phyloP scores from a whole-genome alignment of 495 filamentous ascomycete genomes.

The Aspergillus bridgeri region DNA sequence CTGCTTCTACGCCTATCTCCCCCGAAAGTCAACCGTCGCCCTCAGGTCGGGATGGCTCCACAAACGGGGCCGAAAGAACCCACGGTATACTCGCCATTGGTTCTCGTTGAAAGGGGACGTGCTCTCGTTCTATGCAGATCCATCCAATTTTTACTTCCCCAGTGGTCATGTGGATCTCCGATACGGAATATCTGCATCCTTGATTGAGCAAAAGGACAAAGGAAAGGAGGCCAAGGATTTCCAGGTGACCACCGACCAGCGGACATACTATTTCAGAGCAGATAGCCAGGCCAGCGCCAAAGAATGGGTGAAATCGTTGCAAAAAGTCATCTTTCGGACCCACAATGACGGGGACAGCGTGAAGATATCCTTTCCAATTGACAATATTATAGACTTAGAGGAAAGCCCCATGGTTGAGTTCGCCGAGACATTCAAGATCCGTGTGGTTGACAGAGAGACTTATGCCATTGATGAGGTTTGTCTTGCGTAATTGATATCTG shows the following conservation, averaged over 20 bases:
- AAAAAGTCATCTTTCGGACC: slow-evolving; percentile 91
- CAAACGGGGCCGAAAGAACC: slow-evolving; percentile 87
- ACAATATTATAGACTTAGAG: slow-evolving; percentile 89
- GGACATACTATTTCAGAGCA: slow-evolving; percentile 83
- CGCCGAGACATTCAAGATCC: slow-evolving; percentile 90
- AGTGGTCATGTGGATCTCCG: slow-evolving; percentile 88
- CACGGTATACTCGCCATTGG: slow-evolving; percentile 91
- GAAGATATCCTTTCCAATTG: slow-evolving; percentile 87
- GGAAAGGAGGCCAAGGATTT: slow-evolving; percentile 67
- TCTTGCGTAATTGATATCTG: not conserved
- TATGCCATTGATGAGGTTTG: slow-evolving; percentile 92
- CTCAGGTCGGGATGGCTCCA: slow-evolving; percentile 85
- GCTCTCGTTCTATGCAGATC: slow-evolving; percentile 84
- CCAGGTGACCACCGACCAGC: slow-evolving; percentile 74
- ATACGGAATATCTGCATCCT: slow-evolving; percentile 81
- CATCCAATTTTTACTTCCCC: slow-evolving; percentile 86
- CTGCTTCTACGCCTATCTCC: slow-evolving; percentile 95
- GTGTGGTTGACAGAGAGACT: slow-evolving; percentile 89
- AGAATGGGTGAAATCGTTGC: slow-evolving; percentile 94
- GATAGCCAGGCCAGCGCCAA: slow-evolving; percentile 87
- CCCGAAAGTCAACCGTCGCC: slow-evolving; percentile 77
- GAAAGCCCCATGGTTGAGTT: slow-evolving; percentile 88
- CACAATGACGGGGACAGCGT: slow-evolving; percentile 97
- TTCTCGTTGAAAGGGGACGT: slow-evolving; percentile 95
- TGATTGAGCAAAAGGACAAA: slow-evolving; percentile 67